Evolutionary conservation across 75 land plant genomes (phyloP), one percentile per base, ranked within the genome.

Genomic region (Isoetes taiwanensis): DNA sequence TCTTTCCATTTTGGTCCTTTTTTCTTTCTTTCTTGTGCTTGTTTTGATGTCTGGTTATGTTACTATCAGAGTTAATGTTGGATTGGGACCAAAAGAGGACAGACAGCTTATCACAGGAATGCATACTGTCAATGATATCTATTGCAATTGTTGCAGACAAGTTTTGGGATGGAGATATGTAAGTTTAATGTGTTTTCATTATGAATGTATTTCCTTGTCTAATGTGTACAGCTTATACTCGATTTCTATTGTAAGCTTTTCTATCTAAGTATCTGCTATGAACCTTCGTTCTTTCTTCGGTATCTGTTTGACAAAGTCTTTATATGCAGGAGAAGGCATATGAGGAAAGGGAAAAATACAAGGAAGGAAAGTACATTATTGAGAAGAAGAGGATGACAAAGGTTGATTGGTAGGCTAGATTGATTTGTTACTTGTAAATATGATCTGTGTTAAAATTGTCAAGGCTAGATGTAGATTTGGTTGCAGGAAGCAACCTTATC

Each of bases 131-230:
- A 66, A 43, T 28, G 84, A 79, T 46, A 72, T 79, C 14, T 77
- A 72, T 37, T 79, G 82, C 59, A 72, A 64, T 54, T 65, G 64
- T 46, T 80, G 84, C 65, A 64, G 63, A 10, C 81, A 80, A 48
- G 43, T 80, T 2, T 58, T 80, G 54, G 84, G 84, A n/a, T 80
- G 84, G 84, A 73, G 56, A 80, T 80, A 80, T 64, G 83, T 72
- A 60, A 64, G 82, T 72, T 39, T 50, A 31, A 8, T 30, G 32
- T 66, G n/a, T 30, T n/a, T 26, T 30, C 10, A n/a, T 1, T 23
- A n/a, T 54, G 30, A n/a, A 23, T 25, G 1, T 21, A 9, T 58
- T 21, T 30, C 11, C n/a, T 17, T n/a, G n/a, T n/a, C n/a, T n/a
- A n/a, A n/a, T n/a, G n/a, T n/a, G n/a, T n/a, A n/a, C n/a, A n/a